Base-by-base conservation (phyloP, 2,329 filamentous ascomycete species). In the Chaetomium olivaceum region DNA sequence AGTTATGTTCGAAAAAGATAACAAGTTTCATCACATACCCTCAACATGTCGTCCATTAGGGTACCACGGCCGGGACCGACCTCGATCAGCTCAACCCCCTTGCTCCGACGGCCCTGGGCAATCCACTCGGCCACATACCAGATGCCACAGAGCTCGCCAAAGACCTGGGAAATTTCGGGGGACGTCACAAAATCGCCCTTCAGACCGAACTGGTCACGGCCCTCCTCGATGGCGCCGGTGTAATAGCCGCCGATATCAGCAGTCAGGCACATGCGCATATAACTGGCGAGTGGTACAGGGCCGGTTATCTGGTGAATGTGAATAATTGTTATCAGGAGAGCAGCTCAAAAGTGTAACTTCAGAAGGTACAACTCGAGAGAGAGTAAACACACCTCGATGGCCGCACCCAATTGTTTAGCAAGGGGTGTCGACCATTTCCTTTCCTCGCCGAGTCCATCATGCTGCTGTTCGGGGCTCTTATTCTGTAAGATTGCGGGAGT, bases 101-200 rank as follows among this genome's bases (percentile, higher is more conserved):
- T 82, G 67, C 81, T 86, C 63, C 86, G 90, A 67, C 84, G 85
- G 19, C 93, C 93, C 77, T 99, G 95, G 50, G 91, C 90, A 77
- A 98, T 91, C 94, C 95, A 99, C 82, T 99, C 95, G 51, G 94
- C 89, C 60, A 98, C 89, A 68, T 97, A 89, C 95, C 95, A 99
- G 72, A 99, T 87, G 4, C 92, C 95, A 64, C 98, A 83, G 31
- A 99, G 83, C 79, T 99, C 95, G 27, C 95, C 95, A 79, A 99
- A 99, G 14, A 98, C 86, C 76, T 98, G 95, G 0, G 93, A 97
- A 72, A 99, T 98, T 78, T 99, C 95, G 0, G 95, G 95, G 0
- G 93, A 97, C 0, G 95, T 99, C 60, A 98, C 90, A 75, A 99
- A 99, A 78, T 99, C 95, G 29, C 95, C 95, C 74, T 92, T 91